Evolutionary conservation across 1,139 yeast genomes (phyloP).

Genomic region (Pneumocystis jirovecii): DNA sequence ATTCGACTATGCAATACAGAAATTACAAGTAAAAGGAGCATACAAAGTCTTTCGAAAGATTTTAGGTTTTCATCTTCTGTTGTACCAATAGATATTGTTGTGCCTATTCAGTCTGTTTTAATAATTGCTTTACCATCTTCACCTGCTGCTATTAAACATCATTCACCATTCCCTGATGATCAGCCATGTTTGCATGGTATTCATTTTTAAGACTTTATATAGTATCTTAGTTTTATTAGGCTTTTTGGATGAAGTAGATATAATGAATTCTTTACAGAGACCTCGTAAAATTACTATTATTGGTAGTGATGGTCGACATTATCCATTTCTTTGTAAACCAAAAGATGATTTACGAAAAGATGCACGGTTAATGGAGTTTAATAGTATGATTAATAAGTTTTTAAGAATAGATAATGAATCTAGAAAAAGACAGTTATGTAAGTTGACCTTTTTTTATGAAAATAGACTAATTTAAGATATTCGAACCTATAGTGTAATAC

Average conservation of each 20-base stretch:
- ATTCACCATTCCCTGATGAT: conserved; percentile 38
- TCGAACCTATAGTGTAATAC: conserved; percentile 75
- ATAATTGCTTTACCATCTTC: conserved; percentile 48
- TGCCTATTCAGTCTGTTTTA: conserved; percentile 67
- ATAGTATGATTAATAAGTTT: conserved; percentile 69
- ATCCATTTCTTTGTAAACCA: conserved; percentile 65
- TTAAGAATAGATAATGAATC: conserved; percentile 56
- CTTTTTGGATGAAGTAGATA: conserved; percentile 48
- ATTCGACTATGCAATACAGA: conserved; percentile 24
- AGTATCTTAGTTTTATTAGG: conserved; percentile 12
- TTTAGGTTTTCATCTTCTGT: conserved; percentile 35
- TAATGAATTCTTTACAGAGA: conserved; percentile 69
- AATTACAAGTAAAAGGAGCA: conserved; percentile 29
- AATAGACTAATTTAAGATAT: conserved; percentile 27
- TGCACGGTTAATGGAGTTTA: conserved; percentile 85
- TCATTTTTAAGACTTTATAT: neutral
- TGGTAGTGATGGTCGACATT: conserved; percentile 63
- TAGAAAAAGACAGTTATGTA: conserved; percentile 45
- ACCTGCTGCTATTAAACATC: conserved; percentile 30
- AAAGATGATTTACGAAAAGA: conserved; percentile 91
- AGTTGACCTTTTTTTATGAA: neutral
- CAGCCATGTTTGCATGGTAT: conserved; percentile 6
- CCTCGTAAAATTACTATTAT: conserved; percentile 65
- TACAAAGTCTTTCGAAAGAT: conserved; percentile 29
- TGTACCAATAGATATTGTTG: conserved; percentile 54